Evolutionary conservation across 2,329 filamentous ascomycete genomes (phyloP).

Genomic region (Cadophora gregata): DNA sequence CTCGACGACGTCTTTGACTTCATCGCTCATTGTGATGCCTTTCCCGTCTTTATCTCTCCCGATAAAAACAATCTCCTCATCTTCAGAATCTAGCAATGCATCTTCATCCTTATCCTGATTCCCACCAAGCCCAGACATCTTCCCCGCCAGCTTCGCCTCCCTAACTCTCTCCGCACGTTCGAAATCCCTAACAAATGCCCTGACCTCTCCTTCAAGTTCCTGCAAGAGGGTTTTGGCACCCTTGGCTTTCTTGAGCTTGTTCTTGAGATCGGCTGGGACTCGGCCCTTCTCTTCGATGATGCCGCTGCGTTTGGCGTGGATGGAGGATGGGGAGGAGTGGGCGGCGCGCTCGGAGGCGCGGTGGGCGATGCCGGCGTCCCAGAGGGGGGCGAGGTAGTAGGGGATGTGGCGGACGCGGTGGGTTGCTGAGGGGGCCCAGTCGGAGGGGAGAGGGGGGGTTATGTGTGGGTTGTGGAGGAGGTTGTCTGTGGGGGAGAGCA

Average conservation of each 20-base stretch:
- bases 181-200: conserved; percentile 72
- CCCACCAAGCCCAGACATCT: neutral
- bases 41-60: conserved; percentile 55
- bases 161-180: conserved; percentile 54
- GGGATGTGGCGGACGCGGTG: conserved; percentile 80
- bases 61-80: conserved; percentile 93
- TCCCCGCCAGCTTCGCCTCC: conserved; percentile 37
- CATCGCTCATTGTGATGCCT: conserved; percentile 59
- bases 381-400: conserved; percentile 86
- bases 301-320: conserved; percentile 41
- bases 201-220: conserved; percentile 83
- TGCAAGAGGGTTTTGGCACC: conserved; percentile 80
- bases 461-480: conserved; percentile 86
- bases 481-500: conserved; percentile 63
- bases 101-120: conserved; percentile 38
- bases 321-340: conserved; percentile 41
- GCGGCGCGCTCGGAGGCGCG: conserved; percentile 56
- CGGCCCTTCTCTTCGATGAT: conserved; percentile 51
- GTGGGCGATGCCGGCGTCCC: conserved; percentile 70
- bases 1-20: conserved; percentile 57
- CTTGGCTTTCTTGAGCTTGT: conserved; percentile 80
- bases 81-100: conserved; percentile 57
- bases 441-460: conserved; percentile 78
- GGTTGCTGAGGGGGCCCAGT: conserved; percentile 85
- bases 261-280: conserved; percentile 80